Conservation (phyloP, 768 basidiomycete genomes). For the Rhodotorula diobovata region DNA sequence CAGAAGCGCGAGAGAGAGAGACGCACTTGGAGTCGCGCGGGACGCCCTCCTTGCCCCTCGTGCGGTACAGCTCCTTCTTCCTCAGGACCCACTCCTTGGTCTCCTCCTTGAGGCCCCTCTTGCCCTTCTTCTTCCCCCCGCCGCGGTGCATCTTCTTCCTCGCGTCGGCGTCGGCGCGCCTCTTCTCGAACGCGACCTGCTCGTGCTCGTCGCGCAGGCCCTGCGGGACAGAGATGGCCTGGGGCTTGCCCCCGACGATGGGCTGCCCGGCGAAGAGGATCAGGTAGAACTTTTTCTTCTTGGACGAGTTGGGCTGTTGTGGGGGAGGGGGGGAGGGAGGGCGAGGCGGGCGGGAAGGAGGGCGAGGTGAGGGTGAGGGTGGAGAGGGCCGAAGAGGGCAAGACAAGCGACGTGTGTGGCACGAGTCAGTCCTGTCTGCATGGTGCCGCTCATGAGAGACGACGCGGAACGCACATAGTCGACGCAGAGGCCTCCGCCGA, state of each 20-base stretch:
- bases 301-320: conserved; percentile 28
- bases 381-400: no score
- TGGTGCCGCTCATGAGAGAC: no score
- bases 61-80: conserved; percentile 93
- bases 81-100: conserved; percentile 85
- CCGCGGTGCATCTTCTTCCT: conserved; percentile 10
- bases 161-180: conserved; percentile 57
- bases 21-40: conserved; percentile 51
- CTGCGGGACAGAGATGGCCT: conserved; percentile 24
- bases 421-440: no score
- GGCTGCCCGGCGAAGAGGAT: conserved; percentile 75
- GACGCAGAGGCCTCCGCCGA: conserved; percentile 91
- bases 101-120: conserved; percentile 52
- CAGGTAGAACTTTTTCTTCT: conserved; percentile 77
- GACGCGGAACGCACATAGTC: conserved; percentile 58
- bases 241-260: conserved; percentile 23
- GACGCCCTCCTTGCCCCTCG: conserved; percentile 77
- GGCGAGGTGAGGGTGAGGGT: no score
- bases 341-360: no score
- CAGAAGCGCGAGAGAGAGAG: background rate
- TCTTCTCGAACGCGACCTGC: conserved; percentile 63
- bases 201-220: conserved; percentile 46
- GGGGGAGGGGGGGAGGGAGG: background rate
- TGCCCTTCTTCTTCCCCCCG: background rate
- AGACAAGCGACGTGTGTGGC: no score